Base-by-base conservation (phyloP, 495 filamentous ascomycete species). In the Penicillium steckii region DNA sequence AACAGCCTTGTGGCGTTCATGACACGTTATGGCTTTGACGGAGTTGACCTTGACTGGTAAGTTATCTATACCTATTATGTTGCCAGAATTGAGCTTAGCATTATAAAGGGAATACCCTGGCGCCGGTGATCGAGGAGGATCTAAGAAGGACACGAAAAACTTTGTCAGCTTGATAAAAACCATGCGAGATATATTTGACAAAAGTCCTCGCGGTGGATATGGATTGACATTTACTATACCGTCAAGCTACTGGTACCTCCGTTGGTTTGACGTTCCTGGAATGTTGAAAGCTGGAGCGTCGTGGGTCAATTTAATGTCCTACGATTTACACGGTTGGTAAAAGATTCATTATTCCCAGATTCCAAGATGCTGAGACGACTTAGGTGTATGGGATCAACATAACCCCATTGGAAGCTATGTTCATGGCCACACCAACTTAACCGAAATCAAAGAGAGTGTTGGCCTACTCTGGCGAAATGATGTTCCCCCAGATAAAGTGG, bases 21-120 rank as follows among this genome's bases (percentile, higher is more conserved):
- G 0, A 53, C 59, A 1, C 57, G 57, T 13, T 79, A 78, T 50
- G 72, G 71, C 3, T 81, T 83, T 44, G 63, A 80, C 43, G 82
- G 82, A 1, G 64, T 81, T 3, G 80, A 85, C 47, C 46, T 85
- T 4, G 80, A 84, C 55, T 84, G 80, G 79, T n/a, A n/a, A n/a
- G n/a, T n/a, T n/a, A n/a, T n/a, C n/a, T n/a, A n/a, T n/a, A n/a
- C n/a, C n/a, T n/a, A n/a, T n/a, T n/a, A n/a, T n/a, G n/a, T n/a
- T n/a, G n/a, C n/a, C n/a, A n/a, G n/a, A n/a, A n/a, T n/a, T n/a
- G n/a, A n/a, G n/a, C n/a, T n/a, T n/a, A n/a, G n/a, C n/a, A n/a
- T n/a, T n/a, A n/a, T n/a, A n/a, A n/a, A n/a, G n/a, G n/a, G 76
- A 82, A 48, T 82, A 79, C 48, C 78, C 78, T 1, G 73, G 21